Evolutionary conservation across 2,329 filamentous ascomycete species (phyloP), one percentile per base, ranked within the genome.

Genomic region (Biscogniauxia sp.): DNA sequence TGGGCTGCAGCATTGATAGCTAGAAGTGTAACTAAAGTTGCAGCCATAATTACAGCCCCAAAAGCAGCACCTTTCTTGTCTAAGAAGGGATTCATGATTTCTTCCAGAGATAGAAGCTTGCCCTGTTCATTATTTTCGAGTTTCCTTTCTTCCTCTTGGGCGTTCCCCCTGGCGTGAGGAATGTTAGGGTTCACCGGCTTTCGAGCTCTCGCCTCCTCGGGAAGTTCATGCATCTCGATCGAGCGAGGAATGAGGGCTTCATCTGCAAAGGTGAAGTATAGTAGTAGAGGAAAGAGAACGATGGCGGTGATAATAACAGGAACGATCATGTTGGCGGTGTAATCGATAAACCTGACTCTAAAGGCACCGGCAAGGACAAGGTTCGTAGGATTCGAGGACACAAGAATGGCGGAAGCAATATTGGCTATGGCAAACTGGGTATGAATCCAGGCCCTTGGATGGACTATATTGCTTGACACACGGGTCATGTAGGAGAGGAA

Each of bases 371-470:
- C 88, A 0, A 92, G 80, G 0, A 92, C 89, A 7, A 92, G 81
- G 58, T 92, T 92, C 2, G 90, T 92, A 0, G 90, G 90, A 61
- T 92, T 92, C 0, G 89, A 92, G 0, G 89, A 92, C 9, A 93
- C 90, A 13, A 93, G 78, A 23, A 92, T 90, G 0, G 90, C 88
- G 0, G 89, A 92, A 1, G 86, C 86, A 54, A 92, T 89, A 63
- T 92, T 92, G 56, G 88, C 88, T 1, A 91, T 74, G 17, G 89
- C 83, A 60, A 92, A 92, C 61, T 92, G 89, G 1, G 84, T 84
- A 66, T 86, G 83, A 20, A 92, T 91, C 89, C 89, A 92, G 0
- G 89, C 89, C 68, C 86, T 78, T 0, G 89, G 88, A 59, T 90
- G 84, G 11, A 82, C 76, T 60, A 92, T 92, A 65, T 92, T 92